A percentile compares a stretch with the other conserved stretches of the same genome.
Conservation (phyloP, 2,329 filamentous ascomycete species). For the Diaporthe ilicicola region DNA sequence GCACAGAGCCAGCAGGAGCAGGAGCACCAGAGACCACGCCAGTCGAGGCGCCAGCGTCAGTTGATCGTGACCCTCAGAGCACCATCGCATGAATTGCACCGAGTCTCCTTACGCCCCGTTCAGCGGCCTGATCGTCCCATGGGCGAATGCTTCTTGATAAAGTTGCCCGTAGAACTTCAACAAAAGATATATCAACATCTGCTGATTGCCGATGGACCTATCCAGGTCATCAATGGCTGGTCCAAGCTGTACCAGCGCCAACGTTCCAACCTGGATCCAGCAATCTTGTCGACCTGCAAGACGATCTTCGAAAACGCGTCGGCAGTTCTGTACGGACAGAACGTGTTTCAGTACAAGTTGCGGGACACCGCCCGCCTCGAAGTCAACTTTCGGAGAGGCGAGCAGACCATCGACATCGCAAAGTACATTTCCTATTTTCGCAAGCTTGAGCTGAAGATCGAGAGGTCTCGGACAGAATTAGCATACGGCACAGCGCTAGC, state of each 20-base stretch:
- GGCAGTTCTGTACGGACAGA: constrained; percentile 56
- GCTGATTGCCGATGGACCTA: constrained; percentile 41
- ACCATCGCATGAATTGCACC: background rate
- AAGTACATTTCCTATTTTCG: constrained; percentile 52
- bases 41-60: background rate
- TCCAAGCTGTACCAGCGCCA: constrained; percentile 40
- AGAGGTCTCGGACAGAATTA: constrained; percentile 48
- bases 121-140: constrained; percentile 5
- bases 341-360: constrained; percentile 56
- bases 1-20: background rate
- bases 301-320: constrained; percentile 48
- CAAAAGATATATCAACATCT: constrained; percentile 44
- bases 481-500: constrained; percentile 37
- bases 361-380: constrained; percentile 45
- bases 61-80: constrained; percentile 1
- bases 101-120: background rate
- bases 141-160: constrained; percentile 11
- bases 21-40: background rate
- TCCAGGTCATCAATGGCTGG: constrained; percentile 46
- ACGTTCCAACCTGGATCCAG: constrained; percentile 43
- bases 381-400: background rate
- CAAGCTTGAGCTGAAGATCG: constrained; percentile 51
- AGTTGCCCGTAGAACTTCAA: constrained; percentile 43
- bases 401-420: constrained; percentile 43
- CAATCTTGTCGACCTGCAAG: constrained; percentile 49